Evolutionary conservation across 2,329 filamentous ascomycete species (phyloP).

Genomic region (Tolypocladium pustulatum): DNA sequence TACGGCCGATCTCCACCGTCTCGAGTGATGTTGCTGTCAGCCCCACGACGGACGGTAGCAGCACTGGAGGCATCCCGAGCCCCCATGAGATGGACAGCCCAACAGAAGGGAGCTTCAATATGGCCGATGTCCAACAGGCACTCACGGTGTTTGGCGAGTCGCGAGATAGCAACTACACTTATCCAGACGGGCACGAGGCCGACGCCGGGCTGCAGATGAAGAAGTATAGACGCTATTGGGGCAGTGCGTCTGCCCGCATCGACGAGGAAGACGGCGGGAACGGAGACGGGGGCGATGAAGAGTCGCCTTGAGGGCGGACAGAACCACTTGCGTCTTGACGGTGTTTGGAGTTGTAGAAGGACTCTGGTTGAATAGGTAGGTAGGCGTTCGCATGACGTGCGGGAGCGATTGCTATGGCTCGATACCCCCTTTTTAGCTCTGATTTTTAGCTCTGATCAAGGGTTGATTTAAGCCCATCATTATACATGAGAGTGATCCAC

Average conservation of each 20-base stretch:
- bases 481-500: background rate
- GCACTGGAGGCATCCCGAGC: slow-evolving; percentile 20
- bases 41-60: slow-evolving; percentile 24
- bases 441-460: background rate
- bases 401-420: background rate
- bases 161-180: slow-evolving; percentile 19
- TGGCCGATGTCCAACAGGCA: slow-evolving; percentile 10
- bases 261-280: slow-evolving; percentile 24
- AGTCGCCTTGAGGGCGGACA: background rate
- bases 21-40: slow-evolving; percentile 26
- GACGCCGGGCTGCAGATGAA: slow-evolving; percentile 26
- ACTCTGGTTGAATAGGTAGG: background rate
- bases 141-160: slow-evolving; percentile 10
- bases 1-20: slow-evolving; percentile 5
- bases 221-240: slow-evolving; percentile 21
- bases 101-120: slow-evolving; percentile 14
- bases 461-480: background rate
- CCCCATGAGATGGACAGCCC: slow-evolving; percentile 26
- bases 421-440: slow-evolving; percentile 2
- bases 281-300: slow-evolving; percentile 8
- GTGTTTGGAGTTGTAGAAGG: background rate
- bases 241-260: slow-evolving; percentile 22
- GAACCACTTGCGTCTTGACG: background rate
- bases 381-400: background rate
- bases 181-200: slow-evolving; percentile 15